A percentile compares a stretch with the other conserved stretches of the same genome.
Conservation (phyloP, 352 stramenopile genomes). For the Thraustochytrium striatum region DNA sequence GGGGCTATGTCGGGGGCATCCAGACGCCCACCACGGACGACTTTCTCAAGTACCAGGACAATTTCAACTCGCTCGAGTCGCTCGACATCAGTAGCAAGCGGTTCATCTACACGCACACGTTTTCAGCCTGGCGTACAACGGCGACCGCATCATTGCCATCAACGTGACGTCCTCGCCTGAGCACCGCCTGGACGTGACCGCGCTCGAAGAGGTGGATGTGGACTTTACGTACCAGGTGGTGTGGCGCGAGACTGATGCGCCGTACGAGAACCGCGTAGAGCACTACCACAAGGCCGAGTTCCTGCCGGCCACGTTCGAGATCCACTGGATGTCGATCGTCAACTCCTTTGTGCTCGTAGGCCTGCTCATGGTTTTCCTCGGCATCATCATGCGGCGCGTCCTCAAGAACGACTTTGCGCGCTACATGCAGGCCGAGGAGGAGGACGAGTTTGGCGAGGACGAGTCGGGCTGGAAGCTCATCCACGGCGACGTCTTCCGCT, state of each 20-base stretch:
- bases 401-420: constrained; percentile 96
- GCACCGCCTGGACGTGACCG: constrained; percentile 55
- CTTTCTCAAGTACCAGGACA: constrained; percentile 57
- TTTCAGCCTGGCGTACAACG: constrained; percentile 89
- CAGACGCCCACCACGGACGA: background rate
- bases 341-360: constrained; percentile 96
- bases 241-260: constrained; percentile 78
- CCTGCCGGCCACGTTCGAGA: constrained; percentile 72
- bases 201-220: constrained; percentile 51
- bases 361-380: constrained; percentile 90
- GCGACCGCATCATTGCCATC: constrained; percentile 74
- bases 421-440: constrained; percentile 89
- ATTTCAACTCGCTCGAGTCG: constrained; percentile 61
- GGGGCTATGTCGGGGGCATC: constrained; percentile 80
- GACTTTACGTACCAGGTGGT: constrained; percentile 93
- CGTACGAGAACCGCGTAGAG: constrained; percentile 80
- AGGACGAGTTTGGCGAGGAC: constrained; percentile 71
- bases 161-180: constrained; percentile 60
- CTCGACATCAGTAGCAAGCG: constrained; percentile 57
- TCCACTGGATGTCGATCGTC: constrained; percentile 97
- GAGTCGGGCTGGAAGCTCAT: constrained; percentile 90
- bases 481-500: constrained; percentile 92
- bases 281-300: constrained; percentile 68
- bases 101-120: constrained; percentile 93
- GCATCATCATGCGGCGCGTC: constrained; percentile 92